A percentile compares a stretch with the other conserved stretches of the same genome.
Conservation (phyloP, 2,329 filamentous ascomycete genomes). For the Alternaria brassicae region DNA sequence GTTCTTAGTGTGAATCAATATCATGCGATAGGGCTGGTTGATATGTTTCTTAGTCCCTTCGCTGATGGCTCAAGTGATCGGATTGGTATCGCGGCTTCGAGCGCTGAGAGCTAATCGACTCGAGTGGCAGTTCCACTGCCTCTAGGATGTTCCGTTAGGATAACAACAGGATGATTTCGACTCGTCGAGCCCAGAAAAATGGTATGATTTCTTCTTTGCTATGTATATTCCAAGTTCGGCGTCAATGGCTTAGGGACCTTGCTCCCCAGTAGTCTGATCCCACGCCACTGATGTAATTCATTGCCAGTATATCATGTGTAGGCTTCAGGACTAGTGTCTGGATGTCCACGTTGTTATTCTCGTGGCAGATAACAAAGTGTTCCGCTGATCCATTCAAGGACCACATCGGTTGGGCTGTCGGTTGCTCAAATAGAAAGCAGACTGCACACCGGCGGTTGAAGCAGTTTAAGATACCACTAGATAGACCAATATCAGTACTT, state of each 20-base stretch:
- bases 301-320: neutral
- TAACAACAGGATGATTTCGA: neutral
- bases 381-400: neutral
- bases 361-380: neutral
- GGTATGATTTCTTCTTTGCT: neutral
- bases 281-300: neutral
- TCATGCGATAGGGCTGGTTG: neutral
- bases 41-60: neutral
- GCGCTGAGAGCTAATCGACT: neutral
- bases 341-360: neutral
- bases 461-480: neutral
- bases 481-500: neutral
- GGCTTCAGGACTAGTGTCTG: neutral
- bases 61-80: neutral
- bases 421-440: neutral
- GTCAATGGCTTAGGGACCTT: neutral
- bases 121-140: neutral
- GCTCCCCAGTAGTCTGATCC: neutral
- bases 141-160: neutral
- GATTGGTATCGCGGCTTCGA: neutral
- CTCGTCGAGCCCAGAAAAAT: neutral
- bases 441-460: neutral
- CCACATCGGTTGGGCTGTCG: neutral
- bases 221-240: neutral
- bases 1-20: neutral